Evolutionary conservation across 352 stramenopile genomes (phyloP).

Genomic region (Phytophthora meadii): DNA sequence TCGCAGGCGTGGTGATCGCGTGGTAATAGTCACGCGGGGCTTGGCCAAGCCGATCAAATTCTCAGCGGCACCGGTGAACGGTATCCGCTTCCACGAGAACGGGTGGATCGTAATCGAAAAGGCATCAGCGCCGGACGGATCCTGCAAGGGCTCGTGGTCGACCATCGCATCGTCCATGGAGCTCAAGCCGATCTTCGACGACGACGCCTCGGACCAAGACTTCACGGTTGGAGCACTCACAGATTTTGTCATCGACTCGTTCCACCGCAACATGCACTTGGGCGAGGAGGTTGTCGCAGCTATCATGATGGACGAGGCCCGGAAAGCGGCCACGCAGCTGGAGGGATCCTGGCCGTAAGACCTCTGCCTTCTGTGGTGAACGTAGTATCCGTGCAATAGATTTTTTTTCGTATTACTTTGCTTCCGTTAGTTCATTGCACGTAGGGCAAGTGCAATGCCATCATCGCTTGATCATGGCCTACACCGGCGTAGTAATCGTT

Average conservation of each 20-base stretch:
- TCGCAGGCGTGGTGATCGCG: conserved; percentile 41
- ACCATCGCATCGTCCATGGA: conserved; percentile 36
- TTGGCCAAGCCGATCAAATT: conserved; percentile 54
- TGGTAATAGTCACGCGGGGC: conserved; percentile 55
- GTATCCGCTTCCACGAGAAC: conserved; percentile 51
- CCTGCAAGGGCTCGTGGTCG: conserved; percentile 23
- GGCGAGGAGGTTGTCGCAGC: conserved; percentile 33
- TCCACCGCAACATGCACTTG: conserved; percentile 43
- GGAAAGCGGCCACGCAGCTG: conserved; percentile 22
- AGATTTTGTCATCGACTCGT: conserved; percentile 45
- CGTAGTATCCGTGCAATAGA: conserved; percentile 17
- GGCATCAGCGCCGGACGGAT: conserved; percentile 14
- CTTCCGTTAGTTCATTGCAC: not conserved
- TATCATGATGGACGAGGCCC: conserved; percentile 39
- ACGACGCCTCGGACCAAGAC: conserved; percentile 33
- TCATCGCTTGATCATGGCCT: conserved; percentile 31
- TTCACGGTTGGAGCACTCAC: conserved; percentile 39
- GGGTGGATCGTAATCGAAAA: conserved; percentile 52
- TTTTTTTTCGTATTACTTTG: conserved; percentile 13
- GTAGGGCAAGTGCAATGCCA: conserved; percentile 7
- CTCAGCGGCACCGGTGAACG: conserved; percentile 42
- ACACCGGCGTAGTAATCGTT: conserved; percentile 11
- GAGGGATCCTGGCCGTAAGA: conserved; percentile 20
- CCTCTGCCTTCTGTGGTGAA: conserved; percentile 1
- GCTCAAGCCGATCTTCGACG: conserved; percentile 40